phyloP scores from a whole-genome alignment of 2,329 filamentous ascomycete genomes.

The Colletotrichum godetiae region DNA sequence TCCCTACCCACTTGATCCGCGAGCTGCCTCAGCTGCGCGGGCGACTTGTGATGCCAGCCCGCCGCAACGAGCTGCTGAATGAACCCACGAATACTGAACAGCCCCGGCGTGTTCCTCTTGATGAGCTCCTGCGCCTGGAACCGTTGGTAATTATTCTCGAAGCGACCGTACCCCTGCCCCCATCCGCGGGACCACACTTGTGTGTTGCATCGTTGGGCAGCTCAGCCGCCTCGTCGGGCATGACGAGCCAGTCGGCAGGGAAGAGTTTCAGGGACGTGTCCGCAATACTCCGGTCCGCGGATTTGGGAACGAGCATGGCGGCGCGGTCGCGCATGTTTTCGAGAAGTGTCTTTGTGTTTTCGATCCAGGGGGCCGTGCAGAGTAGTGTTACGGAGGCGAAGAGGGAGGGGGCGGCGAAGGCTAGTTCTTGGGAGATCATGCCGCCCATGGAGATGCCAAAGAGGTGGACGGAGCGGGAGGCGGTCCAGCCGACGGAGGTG shows the following conservation, averaged over 20 bases:
- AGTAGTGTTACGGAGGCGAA: slow-evolving; percentile 69
- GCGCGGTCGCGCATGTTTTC: slow-evolving; percentile 72
- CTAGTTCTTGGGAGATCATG: slow-evolving; percentile 91
- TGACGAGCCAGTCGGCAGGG: slow-evolving; percentile 68
- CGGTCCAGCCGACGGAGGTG: slow-evolving; percentile 76
- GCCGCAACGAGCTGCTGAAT: slow-evolving; percentile 82
- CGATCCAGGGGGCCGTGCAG: slow-evolving; percentile 70
- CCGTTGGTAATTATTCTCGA: slow-evolving; percentile 82
- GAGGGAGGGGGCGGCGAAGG: slow-evolving; percentile 61
- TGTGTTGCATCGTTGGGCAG: slow-evolving; percentile 60
- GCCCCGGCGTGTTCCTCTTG: slow-evolving; percentile 72
- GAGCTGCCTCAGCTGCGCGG: slow-evolving; percentile 72
- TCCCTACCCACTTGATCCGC: slow-evolving; percentile 77
- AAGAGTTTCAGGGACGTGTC: slow-evolving; percentile 77
- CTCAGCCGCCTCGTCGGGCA: slow-evolving; percentile 66
- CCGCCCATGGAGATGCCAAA: slow-evolving; percentile 87
- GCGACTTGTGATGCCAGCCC: slow-evolving; percentile 81
- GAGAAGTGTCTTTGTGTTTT: slow-evolving; percentile 70
- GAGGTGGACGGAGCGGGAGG: slow-evolving; percentile 67
- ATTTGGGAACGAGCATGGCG: slow-evolving; percentile 74
- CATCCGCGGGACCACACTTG: slow-evolving; percentile 46
- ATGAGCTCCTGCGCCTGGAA: slow-evolving; percentile 83
- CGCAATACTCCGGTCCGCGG: slow-evolving; percentile 73
- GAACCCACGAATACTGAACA: slow-evolving; percentile 76
- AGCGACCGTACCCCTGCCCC: slow-evolving; percentile 58